These are phyloP conservation scores for Trichoderma asperelloides DNA, from an alignment of 495 filamentous ascomycete genomes.

Conservation along the genomic window DNA sequence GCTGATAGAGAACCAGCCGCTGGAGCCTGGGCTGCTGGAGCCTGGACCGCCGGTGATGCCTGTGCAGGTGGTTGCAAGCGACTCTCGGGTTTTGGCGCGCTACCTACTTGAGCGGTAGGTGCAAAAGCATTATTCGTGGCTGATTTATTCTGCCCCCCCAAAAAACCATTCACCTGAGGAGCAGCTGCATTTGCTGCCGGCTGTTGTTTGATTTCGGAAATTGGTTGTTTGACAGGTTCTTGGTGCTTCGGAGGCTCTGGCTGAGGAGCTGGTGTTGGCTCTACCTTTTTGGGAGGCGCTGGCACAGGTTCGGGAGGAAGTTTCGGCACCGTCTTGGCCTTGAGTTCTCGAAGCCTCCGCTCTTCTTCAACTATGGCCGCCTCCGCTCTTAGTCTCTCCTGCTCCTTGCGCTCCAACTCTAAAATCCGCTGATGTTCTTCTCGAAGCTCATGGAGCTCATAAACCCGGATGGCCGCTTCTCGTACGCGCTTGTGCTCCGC, in stretches of 20 bases:
- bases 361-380: constrained; percentile 33
- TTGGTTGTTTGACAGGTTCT: neutral
- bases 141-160: neutral
- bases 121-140: neutral
- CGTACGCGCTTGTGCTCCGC: constrained; percentile 55
- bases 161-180: neutral
- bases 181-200: neutral
- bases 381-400: constrained; percentile 42
- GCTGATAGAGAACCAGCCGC: constrained; percentile 10
- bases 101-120: neutral
- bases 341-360: constrained; percentile 32
- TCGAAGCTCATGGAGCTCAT: constrained; percentile 34
- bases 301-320: constrained; percentile 29
- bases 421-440: constrained; percentile 37
- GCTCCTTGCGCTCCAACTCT: constrained; percentile 40
- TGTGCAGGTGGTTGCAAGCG: neutral
- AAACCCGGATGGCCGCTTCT: constrained; percentile 46
- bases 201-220: neutral
- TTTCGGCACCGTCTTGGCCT: constrained; percentile 32
- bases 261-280: neutral
- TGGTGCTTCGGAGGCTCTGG: neutral
- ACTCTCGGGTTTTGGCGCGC: neutral
- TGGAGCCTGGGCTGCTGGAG: constrained; percentile 13
- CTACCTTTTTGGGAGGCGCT: constrained; percentile 15
- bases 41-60: neutral